Evolutionary conservation across 768 basidiomycete genomes (phyloP).

Genomic region (Mycena amicta): DNA sequence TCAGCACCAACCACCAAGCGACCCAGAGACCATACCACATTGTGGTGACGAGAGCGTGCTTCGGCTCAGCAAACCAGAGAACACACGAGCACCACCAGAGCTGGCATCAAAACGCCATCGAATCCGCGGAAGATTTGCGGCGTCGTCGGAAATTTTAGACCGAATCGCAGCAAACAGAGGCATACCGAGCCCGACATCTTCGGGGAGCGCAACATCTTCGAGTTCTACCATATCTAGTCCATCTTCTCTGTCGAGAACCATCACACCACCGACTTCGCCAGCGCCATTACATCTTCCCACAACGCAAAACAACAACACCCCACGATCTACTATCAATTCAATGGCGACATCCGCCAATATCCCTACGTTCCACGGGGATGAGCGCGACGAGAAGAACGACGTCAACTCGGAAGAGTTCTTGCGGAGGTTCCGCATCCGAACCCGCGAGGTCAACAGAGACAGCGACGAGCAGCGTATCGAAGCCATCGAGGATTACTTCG

Average conservation of each 20-base stretch:
- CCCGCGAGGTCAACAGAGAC: slow-evolving; percentile 2
- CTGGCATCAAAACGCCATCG: neutral
- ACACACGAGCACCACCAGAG: neutral
- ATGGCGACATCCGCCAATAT: neutral
- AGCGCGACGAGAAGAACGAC: neutral
- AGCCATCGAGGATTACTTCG: slow-evolving; percentile 9
- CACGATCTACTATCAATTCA: neutral
- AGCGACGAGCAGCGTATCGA: neutral
- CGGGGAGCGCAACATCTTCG: neutral
- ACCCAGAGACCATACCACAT: neutral
- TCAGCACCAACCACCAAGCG: neutral
- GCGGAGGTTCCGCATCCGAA: slow-evolving; percentile 8
- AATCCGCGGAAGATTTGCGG: neutral
- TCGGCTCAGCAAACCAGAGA: neutral
- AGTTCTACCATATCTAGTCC: neutral
- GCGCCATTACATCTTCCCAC: neutral
- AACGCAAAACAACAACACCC: neutral
- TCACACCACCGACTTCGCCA: neutral
- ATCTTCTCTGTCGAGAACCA: neutral
- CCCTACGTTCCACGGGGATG: slow-evolving; percentile 11
- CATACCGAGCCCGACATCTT: neutral
- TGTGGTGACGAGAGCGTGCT: slow-evolving; percentile 6
- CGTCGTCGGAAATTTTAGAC: neutral
- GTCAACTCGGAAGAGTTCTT: slow-evolving; percentile 5
- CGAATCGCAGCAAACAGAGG: neutral